These are phyloP conservation scores for Amyloporia xantha DNA, from an alignment of 768 basidiomycete species.

Conservation along the genomic window DNA sequence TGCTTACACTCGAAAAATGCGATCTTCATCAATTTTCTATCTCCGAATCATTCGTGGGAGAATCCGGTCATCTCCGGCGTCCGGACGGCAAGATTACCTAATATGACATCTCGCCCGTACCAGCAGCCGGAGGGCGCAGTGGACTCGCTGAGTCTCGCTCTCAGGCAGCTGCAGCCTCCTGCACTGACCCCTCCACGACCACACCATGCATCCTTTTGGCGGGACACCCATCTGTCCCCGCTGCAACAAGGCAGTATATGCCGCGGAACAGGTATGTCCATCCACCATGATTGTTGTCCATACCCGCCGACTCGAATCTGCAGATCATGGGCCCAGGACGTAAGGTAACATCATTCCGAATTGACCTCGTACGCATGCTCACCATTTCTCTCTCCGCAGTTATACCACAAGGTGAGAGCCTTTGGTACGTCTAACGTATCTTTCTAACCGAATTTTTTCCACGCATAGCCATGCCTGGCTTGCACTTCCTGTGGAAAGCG, in stretches of 20 bases:
- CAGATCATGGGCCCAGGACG: slow-evolving; percentile 84
- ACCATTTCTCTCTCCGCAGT: slow-evolving; percentile 31
- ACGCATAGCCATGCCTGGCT: slow-evolving; percentile 62
- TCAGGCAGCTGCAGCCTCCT: no score
- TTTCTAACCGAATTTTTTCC: neutral
- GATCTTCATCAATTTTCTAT: slow-evolving; percentile 28
- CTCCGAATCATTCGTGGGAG: slow-evolving; percentile 30
- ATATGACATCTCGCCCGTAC: neutral
- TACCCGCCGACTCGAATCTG: slow-evolving; percentile 9
- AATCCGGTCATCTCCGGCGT: slow-evolving; percentile 21
- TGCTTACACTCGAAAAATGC: slow-evolving; percentile 11
- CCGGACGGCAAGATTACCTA: slow-evolving; percentile 1
- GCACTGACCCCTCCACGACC: neutral
- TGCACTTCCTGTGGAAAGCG: slow-evolving; percentile 74
- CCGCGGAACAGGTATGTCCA: slow-evolving; percentile 71
- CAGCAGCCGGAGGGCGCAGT: no score
- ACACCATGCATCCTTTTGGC: slow-evolving; percentile 58
- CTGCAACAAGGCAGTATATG: slow-evolving; percentile 75
- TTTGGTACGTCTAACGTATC: neutral
- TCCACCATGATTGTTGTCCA: neutral
- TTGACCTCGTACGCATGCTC: neutral
- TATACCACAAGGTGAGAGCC: slow-evolving; percentile 67
- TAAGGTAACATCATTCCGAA: slow-evolving; percentile 47
- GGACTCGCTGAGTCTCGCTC: no score
- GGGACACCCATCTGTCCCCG: slow-evolving; percentile 67